Evolutionary conservation across 2,329 filamentous ascomycete genomes (phyloP), one percentile per base, ranked within the genome.

Genomic region (Penicillium janthinellum): DNA sequence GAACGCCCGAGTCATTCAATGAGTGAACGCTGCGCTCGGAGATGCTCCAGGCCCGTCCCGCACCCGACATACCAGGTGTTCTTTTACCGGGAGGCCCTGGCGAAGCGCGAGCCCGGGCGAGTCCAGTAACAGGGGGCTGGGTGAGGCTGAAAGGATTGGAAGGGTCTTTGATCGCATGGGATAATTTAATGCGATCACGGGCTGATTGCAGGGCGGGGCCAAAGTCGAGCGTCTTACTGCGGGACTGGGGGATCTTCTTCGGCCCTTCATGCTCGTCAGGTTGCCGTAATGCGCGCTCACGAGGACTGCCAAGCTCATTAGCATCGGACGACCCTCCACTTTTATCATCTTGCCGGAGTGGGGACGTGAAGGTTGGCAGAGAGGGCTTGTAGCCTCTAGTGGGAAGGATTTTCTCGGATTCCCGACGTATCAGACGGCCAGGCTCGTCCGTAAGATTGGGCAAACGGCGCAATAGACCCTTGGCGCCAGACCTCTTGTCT

Each of bases 11-110:
- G 51, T 74, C 75, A 15, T 70, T 70, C 5, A 73, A 69, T 5
- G 68, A 69, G 22, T 78, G 71, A 15, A 79, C 71, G 64, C 73
- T 77, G 62, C 78, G 79, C 60, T 84, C 81, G 22, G 83, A 82
- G 51, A 87, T 86, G 66, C 83, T 87, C 85, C 85, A 87, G 55
- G 84, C 79, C 12, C 83, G 78, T 58, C 79, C 79, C 8, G 76
- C 72, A 14, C 75, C 73, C 10, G 79, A 69, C 2, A 75, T 31
- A 5, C 17, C 67, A 4, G 74, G 73, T 5, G 75, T 75, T 14
- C 75, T 76, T 61, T 56, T 72, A 3, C 65, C 69, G 5, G 64
- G 59, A 10, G 67, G 60, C 11, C 55, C 64, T 31, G 64, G 64
- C 12, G 70, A 74, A 31, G 73, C 73, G 48, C 79, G 73, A 11